A percentile compares a stretch with the other conserved stretches of the same genome.
Evolutionary conservation across 768 basidiomycete species (phyloP).

Genomic region (Auricularia sp.): DNA sequence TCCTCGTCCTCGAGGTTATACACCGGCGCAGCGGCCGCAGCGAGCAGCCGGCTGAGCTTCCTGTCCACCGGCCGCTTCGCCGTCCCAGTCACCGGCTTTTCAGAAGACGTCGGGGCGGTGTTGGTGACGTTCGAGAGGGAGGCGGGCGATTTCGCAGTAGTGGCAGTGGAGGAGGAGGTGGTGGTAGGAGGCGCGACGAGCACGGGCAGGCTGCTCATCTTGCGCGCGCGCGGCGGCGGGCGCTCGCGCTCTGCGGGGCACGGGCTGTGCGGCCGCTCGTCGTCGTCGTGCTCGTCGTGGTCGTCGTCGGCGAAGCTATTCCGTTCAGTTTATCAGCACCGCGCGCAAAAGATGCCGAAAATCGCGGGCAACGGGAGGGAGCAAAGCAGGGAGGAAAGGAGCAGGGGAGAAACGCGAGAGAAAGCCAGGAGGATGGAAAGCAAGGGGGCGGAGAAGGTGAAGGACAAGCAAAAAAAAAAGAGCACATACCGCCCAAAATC

Average conservation of each 20-base stretch:
- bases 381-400: too few relatives aligned
- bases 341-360: too few relatives aligned
- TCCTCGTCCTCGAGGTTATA: conserved; percentile 74
- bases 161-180: neutral
- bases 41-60: conserved; percentile 4
- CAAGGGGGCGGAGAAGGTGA: too few relatives aligned
- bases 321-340: too few relatives aligned
- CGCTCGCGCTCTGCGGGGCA: conserved; percentile 27
- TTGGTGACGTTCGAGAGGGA: neutral
- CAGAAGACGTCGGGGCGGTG: neutral
- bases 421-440: too few relatives aligned
- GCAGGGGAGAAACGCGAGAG: too few relatives aligned
- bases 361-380: too few relatives aligned
- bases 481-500: conserved; percentile 49
- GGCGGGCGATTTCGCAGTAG: neutral
- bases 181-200: neutral
- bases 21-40: conserved; percentile 26
- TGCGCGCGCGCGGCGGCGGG: neutral
- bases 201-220: neutral
- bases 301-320: conserved; percentile 14
- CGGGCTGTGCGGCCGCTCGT: conserved; percentile 33
- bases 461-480: too few relatives aligned
- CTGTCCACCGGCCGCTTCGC: neutral
- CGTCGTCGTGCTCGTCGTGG: conserved; percentile 17
- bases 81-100: neutral